phyloP scores from a whole-genome alignment of 768 basidiomycete species.

The Phlegmacium glaucopus region DNA sequence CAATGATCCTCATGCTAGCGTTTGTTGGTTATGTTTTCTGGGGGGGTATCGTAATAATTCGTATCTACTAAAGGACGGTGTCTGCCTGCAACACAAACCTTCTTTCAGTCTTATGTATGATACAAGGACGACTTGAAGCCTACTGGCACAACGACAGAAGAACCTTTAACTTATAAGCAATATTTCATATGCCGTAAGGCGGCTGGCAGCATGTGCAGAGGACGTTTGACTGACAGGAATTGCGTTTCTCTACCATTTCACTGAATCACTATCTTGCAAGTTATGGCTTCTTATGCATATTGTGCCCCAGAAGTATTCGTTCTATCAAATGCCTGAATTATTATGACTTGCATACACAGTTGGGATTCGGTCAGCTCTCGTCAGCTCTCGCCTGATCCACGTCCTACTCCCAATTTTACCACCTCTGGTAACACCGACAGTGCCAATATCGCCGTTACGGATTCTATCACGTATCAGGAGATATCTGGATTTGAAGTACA shows the following conservation, averaged over 20 bases:
- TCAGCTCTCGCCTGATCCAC: conserved; percentile 41
- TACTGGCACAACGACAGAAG: no score
- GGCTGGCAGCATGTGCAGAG: no score
- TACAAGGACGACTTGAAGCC: no score
- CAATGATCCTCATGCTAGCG: no score
- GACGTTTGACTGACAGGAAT: no score
- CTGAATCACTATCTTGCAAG: background rate
- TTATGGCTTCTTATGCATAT: conserved; percentile 34
- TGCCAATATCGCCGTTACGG: conserved; percentile 58
- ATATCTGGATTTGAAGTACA: conserved; percentile 61
- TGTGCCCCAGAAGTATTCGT: conserved; percentile 28
- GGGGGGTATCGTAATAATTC: no score
- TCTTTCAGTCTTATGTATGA: no score
- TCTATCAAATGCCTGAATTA: background rate
- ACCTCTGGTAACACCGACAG: conserved; percentile 44
- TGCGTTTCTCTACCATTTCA: background rate
- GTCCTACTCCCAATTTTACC: conserved; percentile 47
- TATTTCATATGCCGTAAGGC: no score
- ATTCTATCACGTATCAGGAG: conserved; percentile 48
- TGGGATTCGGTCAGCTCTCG: conserved; percentile 42
- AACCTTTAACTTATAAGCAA: no score
- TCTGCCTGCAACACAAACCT: no score
- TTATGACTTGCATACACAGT: conserved; percentile 30
- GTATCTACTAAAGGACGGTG: no score
- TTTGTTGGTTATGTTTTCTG: no score